phyloP scores from a whole-genome alignment of 768 basidiomycete genomes.

The Podaxis sp. region DNA sequence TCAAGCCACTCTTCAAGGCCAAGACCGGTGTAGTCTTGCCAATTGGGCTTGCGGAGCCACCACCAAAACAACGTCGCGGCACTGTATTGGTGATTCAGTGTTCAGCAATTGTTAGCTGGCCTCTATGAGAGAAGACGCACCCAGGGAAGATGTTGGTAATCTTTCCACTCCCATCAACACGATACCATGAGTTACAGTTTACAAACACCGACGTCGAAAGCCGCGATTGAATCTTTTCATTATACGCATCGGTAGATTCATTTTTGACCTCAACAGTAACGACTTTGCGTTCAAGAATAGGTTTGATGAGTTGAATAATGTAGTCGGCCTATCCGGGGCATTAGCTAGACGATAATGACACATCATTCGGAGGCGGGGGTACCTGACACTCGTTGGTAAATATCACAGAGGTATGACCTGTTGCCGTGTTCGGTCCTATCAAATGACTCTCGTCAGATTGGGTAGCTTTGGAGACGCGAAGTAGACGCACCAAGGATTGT shows the following conservation, averaged over 20 bases:
- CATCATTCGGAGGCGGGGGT: too few relatives aligned
- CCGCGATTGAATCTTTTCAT: constrained; percentile 34
- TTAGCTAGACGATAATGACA: too few relatives aligned
- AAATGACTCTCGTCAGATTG: background rate
- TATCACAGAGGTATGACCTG: constrained; percentile 44
- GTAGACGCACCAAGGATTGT: constrained; percentile 31
- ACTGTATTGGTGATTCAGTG: constrained; percentile 8
- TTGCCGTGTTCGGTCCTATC: constrained; percentile 41
- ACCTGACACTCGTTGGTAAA: constrained; percentile 43
- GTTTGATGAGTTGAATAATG: constrained; percentile 37
- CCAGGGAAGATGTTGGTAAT: constrained; percentile 40
- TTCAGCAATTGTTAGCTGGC: background rate
- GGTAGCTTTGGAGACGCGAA: background rate
- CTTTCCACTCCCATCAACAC: constrained; percentile 33
- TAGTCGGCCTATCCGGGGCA: constrained; percentile 24
- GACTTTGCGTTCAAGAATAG: constrained; percentile 33
- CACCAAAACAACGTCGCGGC: constrained; percentile 28
- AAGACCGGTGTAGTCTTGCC: constrained; percentile 29
- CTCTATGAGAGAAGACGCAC: constrained; percentile 10
- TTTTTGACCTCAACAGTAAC: constrained; percentile 34
- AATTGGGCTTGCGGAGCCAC: constrained; percentile 31
- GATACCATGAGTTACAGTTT: constrained; percentile 41
- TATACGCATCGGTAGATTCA: constrained; percentile 37
- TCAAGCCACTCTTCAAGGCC: constrained; percentile 6
- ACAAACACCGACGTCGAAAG: constrained; percentile 32